These are phyloP conservation scores for Encephalitozoon intestinalis DNA, from an alignment of 371 early-diverging fungal genomes.

Conservation along the genomic window DNA sequence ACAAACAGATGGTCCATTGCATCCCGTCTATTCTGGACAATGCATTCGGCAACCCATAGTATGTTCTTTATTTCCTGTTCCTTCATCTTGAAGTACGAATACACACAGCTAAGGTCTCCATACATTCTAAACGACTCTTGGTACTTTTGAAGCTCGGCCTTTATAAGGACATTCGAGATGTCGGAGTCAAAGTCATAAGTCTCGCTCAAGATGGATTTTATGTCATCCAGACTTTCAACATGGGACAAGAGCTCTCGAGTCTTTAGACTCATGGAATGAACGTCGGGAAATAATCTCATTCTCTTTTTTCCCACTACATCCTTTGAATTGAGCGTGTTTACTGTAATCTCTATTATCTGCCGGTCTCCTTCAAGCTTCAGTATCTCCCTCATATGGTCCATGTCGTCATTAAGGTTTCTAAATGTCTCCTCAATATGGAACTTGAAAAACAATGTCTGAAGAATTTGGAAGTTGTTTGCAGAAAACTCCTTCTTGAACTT, in stretches of 20 bases:
- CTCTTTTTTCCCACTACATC: slow-evolving; percentile 36
- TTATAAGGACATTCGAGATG: slow-evolving; percentile 12
- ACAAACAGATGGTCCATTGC: slow-evolving; percentile 34
- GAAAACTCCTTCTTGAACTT: slow-evolving; percentile 46
- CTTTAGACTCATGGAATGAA: slow-evolving; percentile 26
- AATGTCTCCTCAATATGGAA: slow-evolving; percentile 35
- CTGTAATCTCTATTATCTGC: slow-evolving; percentile 53
- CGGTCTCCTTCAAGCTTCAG: slow-evolving; percentile 55
- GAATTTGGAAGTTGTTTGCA: slow-evolving; percentile 45
- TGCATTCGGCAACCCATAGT: slow-evolving; percentile 97
- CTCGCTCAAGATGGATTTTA: slow-evolving; percentile 36
- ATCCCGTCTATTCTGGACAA: slow-evolving; percentile 86
- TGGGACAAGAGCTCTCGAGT: slow-evolving; percentile 11
- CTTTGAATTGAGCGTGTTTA: slow-evolving; percentile 38
- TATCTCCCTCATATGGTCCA: slow-evolving; percentile 44
- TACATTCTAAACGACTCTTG: slow-evolving; percentile 48
- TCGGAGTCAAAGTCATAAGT: slow-evolving; percentile 17
- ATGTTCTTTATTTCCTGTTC: slow-evolving; percentile 97
- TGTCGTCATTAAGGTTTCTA: slow-evolving; percentile 13
- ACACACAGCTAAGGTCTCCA: slow-evolving; percentile 61
- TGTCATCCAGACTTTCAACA: slow-evolving; percentile 47
- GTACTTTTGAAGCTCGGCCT: slow-evolving; percentile 42
- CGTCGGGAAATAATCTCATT: slow-evolving; percentile 33
- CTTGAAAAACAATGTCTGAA: slow-evolving; percentile 44
- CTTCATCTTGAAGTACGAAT: slow-evolving; percentile 84